These are phyloP conservation scores for Gynochthodes officinalis DNA, from an alignment of 257 asterid genomes.

Conservation along the genomic window DNA sequence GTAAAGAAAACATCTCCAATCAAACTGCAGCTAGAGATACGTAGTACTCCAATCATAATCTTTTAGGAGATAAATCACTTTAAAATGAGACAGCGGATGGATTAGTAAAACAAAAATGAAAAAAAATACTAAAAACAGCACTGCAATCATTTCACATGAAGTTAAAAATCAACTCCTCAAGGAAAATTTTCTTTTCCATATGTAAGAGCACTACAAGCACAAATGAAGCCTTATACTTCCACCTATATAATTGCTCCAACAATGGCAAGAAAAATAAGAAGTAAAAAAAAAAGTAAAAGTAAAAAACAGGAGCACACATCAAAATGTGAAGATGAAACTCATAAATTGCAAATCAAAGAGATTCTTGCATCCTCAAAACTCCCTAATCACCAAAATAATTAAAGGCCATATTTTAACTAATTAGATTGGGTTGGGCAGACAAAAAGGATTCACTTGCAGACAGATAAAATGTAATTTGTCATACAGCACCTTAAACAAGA, in stretches of 20 bases:
- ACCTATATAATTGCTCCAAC: not conserved
- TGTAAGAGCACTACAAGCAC: not conserved
- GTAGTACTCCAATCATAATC: not conserved
- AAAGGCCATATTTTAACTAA: not conserved
- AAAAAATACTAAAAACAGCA: not conserved
- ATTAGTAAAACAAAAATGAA: too few relatives aligned
- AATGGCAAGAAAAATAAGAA: too few relatives aligned
- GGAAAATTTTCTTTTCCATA: not conserved
- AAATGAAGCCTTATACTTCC: not conserved
- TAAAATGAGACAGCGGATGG: not conserved
- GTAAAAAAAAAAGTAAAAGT: not conserved
- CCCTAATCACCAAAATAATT: not conserved
- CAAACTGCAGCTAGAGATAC: not conserved
- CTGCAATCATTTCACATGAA: not conserved
- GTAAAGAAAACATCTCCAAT: not conserved
- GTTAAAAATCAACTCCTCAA: not conserved
- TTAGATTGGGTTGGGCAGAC: not conserved
- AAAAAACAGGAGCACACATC: not conserved
- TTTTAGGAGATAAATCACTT: not conserved
- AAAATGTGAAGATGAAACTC: not conserved
- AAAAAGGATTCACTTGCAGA: not conserved
- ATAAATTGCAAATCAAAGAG: not conserved
- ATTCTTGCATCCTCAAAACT: not conserved
- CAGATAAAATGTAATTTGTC: not conserved
- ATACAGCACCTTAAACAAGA: not conserved